These are phyloP conservation scores for Tylopilus sp. DNA, from an alignment of 768 basidiomycete genomes.

Conservation along the genomic window DNA sequence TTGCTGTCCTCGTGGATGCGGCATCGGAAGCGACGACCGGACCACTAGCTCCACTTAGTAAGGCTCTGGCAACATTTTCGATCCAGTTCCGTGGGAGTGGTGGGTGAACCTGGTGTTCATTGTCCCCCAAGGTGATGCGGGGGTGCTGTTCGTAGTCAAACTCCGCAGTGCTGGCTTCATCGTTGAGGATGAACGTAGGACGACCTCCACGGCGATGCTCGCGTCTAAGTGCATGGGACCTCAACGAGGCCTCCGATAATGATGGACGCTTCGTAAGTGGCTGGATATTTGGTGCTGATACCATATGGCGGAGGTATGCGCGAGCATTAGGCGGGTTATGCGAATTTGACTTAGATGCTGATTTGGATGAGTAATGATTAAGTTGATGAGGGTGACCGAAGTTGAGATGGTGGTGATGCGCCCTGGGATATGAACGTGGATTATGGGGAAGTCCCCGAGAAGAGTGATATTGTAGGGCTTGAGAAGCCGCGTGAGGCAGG, in stretches of 20 bases:
- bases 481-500: slow-evolving; percentile 8
- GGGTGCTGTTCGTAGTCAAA: slow-evolving; percentile 19
- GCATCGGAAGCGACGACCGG: slow-evolving; percentile 30
- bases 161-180: slow-evolving; percentile 26
- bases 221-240: slow-evolving; percentile 28
- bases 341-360: slow-evolving; percentile 20
- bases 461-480: slow-evolving; percentile 16
- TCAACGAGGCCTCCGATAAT: slow-evolving; percentile 29
- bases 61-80: slow-evolving; percentile 62
- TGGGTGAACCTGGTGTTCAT: slow-evolving; percentile 35
- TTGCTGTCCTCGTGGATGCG: slow-evolving; percentile 21
- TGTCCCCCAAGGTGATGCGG: slow-evolving; percentile 31
- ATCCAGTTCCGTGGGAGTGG: slow-evolving; percentile 70
- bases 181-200: slow-evolving; percentile 32
- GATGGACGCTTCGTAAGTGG: slow-evolving; percentile 33
- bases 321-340: slow-evolving; percentile 54
- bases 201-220: slow-evolving; percentile 29
- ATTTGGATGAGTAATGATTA: slow-evolving; percentile 25
- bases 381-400: slow-evolving; percentile 19
- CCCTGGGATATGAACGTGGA: slow-evolving; percentile 16
- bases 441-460: slow-evolving; percentile 22
- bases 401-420: slow-evolving; percentile 22
- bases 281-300: slow-evolving; percentile 50
- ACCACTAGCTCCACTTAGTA: slow-evolving; percentile 51
- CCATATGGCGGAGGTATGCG: slow-evolving; percentile 73